Percentiles rank a stretch among this genome's conserved stretches.
Evolutionary conservation across 208 protist genomes (phyloP).

Genomic region (Leishmania arabica): DNA sequence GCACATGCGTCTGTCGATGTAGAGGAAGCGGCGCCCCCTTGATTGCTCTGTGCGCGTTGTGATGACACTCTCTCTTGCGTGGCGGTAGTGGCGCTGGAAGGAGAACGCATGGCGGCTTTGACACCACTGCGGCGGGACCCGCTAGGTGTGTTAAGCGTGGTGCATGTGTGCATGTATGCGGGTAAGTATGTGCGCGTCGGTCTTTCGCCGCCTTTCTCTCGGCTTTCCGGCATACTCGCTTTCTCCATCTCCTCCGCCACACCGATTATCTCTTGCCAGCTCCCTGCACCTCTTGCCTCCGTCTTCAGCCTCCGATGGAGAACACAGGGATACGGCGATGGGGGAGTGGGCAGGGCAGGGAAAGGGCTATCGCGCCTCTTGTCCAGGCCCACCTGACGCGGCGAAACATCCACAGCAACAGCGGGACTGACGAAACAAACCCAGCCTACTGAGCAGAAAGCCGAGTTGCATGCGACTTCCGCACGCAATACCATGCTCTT

Average conservation of each 20-base stretch:
- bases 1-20: not conserved
- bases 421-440: not conserved
- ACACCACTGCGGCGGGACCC: not conserved
- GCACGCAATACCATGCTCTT: not conserved
- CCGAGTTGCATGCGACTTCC: not conserved
- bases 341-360: not conserved
- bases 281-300: not conserved
- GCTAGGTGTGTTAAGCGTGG: not conserved
- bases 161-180: not conserved
- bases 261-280: not conserved
- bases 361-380: not conserved
- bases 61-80: not conserved
- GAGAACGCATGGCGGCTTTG: not conserved
- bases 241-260: not conserved
- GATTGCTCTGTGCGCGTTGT: not conserved
- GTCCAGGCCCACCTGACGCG: not conserved
- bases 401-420: not conserved
- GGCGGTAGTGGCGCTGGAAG: not conserved
- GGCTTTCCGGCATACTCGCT: not conserved
- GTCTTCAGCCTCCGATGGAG: not conserved
- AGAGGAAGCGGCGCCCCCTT: not conserved
- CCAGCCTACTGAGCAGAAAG: not conserved
- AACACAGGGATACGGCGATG: not conserved
- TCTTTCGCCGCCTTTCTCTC: not conserved
- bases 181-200: not conserved